Conservation (phyloP, 1,284 basidiomycete genomes). For the Xerocomus minutiporus region DNA sequence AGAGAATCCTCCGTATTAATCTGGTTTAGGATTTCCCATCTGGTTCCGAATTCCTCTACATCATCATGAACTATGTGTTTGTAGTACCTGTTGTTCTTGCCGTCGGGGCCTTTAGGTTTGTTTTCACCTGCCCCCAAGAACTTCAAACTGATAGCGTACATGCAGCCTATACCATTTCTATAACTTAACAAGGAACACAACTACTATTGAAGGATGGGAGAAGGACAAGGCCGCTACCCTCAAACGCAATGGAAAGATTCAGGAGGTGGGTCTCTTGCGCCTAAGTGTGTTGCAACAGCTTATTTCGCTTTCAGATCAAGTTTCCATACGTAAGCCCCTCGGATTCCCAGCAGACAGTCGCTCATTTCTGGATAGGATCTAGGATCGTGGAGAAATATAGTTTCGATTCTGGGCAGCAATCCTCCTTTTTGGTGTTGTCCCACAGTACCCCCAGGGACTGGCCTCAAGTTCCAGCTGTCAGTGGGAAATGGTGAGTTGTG, state of each 20-base stretch:
- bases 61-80: slow-evolving; percentile 83
- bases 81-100: slow-evolving; percentile 82
- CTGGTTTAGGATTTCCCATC: slow-evolving; percentile 62
- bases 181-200: slow-evolving; percentile 77
- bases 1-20: slow-evolving; percentile 5
- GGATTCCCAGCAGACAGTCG: slow-evolving; percentile 1
- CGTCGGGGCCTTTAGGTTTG: slow-evolving; percentile 81
- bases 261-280: slow-evolving; percentile 50
- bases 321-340: slow-evolving; percentile 79
- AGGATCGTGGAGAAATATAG: slow-evolving; percentile 67
- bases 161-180: slow-evolving; percentile 85
- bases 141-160: slow-evolving; percentile 2
- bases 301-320: slow-evolving; percentile 53
- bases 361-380: slow-evolving; percentile 56
- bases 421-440: slow-evolving; percentile 84
- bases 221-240: slow-evolving; percentile 91
- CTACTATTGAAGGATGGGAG: slow-evolving; percentile 97
- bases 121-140: slow-evolving; percentile 1
- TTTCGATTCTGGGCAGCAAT: slow-evolving; percentile 72
- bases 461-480: slow-evolving; percentile 72
- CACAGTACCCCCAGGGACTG: slow-evolving; percentile 59
- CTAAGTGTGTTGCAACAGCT: not conserved
- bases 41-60: slow-evolving; percentile 70
- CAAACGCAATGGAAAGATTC: slow-evolving; percentile 80
- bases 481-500: slow-evolving; percentile 77